Conservation (phyloP, 768 basidiomycete species). For the Suillus plorans region DNA sequence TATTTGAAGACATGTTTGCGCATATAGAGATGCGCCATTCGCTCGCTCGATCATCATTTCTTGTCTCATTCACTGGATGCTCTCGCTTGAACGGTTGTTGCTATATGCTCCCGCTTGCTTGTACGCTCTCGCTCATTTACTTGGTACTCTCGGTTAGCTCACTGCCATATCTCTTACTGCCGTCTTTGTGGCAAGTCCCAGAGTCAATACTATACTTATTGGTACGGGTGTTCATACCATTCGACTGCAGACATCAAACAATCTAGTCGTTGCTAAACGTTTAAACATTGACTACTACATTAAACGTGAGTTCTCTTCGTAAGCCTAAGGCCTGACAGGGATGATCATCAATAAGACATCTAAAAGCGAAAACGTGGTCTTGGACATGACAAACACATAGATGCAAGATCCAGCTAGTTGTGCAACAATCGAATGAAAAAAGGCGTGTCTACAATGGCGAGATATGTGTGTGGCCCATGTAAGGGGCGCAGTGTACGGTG, state of each 20-base stretch:
- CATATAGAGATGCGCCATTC: too few species aligned
- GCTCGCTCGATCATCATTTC: too few species aligned
- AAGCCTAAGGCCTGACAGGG: not conserved
- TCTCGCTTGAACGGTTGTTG: too few species aligned
- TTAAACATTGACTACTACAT: not conserved
- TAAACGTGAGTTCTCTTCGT: not conserved
- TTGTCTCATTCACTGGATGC: too few species aligned
- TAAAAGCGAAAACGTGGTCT: not conserved
- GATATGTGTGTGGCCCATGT: constrained; percentile 5
- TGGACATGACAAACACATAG: not conserved
- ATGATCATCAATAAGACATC: not conserved
- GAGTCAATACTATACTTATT: not conserved
- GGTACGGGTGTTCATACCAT: not conserved
- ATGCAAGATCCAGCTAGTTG: constrained; percentile 8
- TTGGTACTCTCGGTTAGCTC: too few species aligned
- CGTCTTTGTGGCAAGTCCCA: too few species aligned
- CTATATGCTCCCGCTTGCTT: too few species aligned
- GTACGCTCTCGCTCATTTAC: too few species aligned
- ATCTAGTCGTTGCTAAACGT: not conserved
- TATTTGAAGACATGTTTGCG: too few species aligned
- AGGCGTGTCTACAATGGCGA: constrained; percentile 4
- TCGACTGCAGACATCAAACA: not conserved
- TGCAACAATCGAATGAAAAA: constrained; percentile 4
- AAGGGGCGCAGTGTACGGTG: constrained; percentile 5
- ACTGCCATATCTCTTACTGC: too few species aligned